Conservation (phyloP, 2,329 filamentous ascomycete genomes). For the Paecilomyces formosus region DNA sequence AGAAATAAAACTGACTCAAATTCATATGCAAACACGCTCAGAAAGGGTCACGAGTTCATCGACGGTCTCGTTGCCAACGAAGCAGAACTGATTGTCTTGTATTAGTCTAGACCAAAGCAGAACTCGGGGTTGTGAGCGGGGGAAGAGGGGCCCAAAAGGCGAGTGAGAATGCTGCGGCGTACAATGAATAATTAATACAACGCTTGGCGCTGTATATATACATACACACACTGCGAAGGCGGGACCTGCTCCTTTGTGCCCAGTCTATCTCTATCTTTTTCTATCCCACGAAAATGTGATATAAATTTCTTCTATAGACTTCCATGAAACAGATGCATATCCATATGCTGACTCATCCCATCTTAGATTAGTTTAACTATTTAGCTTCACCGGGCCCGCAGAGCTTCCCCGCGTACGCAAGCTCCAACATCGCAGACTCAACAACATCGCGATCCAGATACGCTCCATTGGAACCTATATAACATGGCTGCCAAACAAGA, state of each 20-base stretch:
- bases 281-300: neutral
- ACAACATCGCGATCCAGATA: neutral
- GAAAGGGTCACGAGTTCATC: neutral
- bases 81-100: neutral
- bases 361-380: neutral
- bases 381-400: neutral
- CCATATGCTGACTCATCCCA: neutral
- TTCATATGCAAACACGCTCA: neutral
- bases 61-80: neutral
- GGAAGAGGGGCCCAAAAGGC: neutral
- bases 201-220: no score
- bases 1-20: no score
- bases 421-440: neutral
- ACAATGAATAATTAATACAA: no score
- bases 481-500: neutral
- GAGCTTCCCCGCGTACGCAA: neutral
- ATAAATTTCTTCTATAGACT: neutral
- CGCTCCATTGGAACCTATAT: neutral
- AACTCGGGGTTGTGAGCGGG: neutral
- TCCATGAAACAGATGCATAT: neutral
- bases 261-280: neutral
- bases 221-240: neutral
- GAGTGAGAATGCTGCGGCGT: no score
- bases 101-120: neutral
- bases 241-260: neutral